Conservation (phyloP, 2,329 filamentous ascomycete species). For the Colletotrichum truncatum region DNA sequence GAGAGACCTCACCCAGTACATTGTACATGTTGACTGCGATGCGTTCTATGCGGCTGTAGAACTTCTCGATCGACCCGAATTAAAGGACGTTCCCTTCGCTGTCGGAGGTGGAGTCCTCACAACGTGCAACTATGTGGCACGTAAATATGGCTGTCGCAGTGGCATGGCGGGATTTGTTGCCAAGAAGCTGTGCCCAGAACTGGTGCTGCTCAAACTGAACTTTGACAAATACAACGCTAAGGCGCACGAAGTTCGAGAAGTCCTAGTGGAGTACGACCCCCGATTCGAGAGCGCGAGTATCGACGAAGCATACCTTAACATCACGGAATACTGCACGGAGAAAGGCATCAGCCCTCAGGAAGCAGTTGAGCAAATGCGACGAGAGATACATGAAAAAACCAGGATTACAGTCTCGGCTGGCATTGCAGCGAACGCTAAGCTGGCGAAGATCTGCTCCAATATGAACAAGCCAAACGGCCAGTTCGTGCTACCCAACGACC, state of each 20-base stretch:
- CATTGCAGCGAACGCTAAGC: conserved; percentile 90
- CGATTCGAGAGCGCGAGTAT: conserved; percentile 94
- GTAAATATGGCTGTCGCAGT: conserved; percentile 89
- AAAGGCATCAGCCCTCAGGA: conserved; percentile 76
- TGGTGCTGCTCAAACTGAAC: conserved; percentile 85
- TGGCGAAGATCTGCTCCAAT: conserved; percentile 96
- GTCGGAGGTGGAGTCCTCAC: conserved; percentile 77
- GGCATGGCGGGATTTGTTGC: conserved; percentile 98
- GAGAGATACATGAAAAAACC: conserved; percentile 78
- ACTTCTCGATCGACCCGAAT: conserved; percentile 82
- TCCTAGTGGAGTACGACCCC: conserved; percentile 88
- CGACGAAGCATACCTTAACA: conserved; percentile 96
- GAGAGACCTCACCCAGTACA: conserved; percentile 82
- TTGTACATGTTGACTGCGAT: conserved; percentile 96
- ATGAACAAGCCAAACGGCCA: conserved; percentile 97
- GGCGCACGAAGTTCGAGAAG: conserved; percentile 83
- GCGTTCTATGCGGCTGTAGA: conserved; percentile 98
- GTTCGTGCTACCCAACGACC: conserved; percentile 77
- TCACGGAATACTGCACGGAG: conserved; percentile 83
- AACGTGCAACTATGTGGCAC: conserved; percentile 86
- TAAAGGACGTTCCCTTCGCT: conserved; percentile 88
- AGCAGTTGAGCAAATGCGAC: conserved; percentile 79
- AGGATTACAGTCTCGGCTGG: conserved; percentile 92
- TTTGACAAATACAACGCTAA: conserved; percentile 93
- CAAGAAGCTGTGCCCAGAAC: conserved; percentile 88